Base-by-base conservation (phyloP, 2,329 filamentous ascomycete genomes). In the Tympanopsis confertula region DNA sequence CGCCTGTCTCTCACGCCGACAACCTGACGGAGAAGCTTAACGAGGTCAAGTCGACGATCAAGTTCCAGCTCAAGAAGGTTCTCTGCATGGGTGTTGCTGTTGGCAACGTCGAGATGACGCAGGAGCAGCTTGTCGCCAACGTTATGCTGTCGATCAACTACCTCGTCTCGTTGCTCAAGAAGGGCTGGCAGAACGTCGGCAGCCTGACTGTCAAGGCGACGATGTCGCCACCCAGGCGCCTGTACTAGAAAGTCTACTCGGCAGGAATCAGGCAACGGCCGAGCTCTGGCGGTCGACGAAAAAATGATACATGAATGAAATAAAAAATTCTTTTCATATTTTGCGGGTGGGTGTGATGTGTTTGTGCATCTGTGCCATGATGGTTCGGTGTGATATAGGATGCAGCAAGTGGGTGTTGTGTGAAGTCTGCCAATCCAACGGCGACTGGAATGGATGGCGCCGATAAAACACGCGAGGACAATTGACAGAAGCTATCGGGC, bases 51-150 rank as follows among this genome's bases (percentile, higher is more conserved):
- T 94, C 86, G 57, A 98, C 91, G 69, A 96, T 98, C 83, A 98
- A 98, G 83, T 98, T 98, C 84, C 88, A 98, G 80, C 78, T 98
- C 61, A 98, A 98, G 86, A 98, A 98, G 86, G 91, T 98, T 66
- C 79, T 98, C 56, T 98, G 91, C 79, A 88, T 98, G 81, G 91
- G 89, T 83, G 89, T 96, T 64, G 91, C 91, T 55, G 86, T 98
- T 60, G 91, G 91, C 63, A 94, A 98, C 71, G 91, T 98, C 57
- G 87, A 82, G 58, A 96, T 98, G 91, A 83, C 77, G 50, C 73
- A 86, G 72, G 91, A 98, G 61, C 86, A 95, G 76, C 74, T 98
- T 53, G 82, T 98, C 54, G 84, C 78, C 62, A 98, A 98, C 83
- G 88, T 96, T 71, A 98, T 98, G 91, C 71, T 98, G 73, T 78